Base-by-base conservation (phyloP, 2,329 filamentous ascomycete genomes). In the Trichoderma koningiopsis region DNA sequence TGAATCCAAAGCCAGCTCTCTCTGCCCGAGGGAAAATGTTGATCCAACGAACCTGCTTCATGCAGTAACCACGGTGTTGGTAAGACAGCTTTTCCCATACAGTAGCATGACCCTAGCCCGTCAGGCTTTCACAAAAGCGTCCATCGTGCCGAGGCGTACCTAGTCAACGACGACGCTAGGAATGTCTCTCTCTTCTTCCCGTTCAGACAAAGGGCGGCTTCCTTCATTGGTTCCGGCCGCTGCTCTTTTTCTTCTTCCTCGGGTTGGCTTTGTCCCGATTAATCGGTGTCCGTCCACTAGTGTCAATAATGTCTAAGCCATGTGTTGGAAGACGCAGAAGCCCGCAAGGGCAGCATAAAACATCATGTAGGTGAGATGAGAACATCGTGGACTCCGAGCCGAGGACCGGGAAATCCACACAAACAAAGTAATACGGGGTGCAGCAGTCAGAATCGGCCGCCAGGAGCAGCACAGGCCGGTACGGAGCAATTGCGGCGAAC, bases 241-340 rank as follows among this genome's bases (percentile, higher is more conserved):
- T 35, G 33, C 33, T 35, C 4, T n/a, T n/a, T 19, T 40, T 43
- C 5, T 43, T 43, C 29, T 52, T 43, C 19, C 37, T 64, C 61
- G 27, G 61, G 31, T 27, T 52, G 49, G 61, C 61, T 22, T 64
- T 43, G 61, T 43, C 61, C 61, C 61, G 52, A 53, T 24, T 19
- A 29, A 64, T 64, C 61, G 61, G 61, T 52, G 61, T 64, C 61
- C 24, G 61, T 64, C 61, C 24, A 43, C 61, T 56, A 65, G 62
- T 47, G 35, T 64, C 62, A 40, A 57, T 33, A 40, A 22, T 65
- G 52, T 57, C 62, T 57, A 31, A 47, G 56, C 35, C 35, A 47
- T 37, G 47, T n/a, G 14, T 24, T 64, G 7, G 24, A 60, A 60
- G 40, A 19, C 37, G 19, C 37, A 37, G 7, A 47, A 47, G 47